Base-by-base conservation (phyloP, 164 flowering plant species). In the Buxus sempervirens region DNA sequence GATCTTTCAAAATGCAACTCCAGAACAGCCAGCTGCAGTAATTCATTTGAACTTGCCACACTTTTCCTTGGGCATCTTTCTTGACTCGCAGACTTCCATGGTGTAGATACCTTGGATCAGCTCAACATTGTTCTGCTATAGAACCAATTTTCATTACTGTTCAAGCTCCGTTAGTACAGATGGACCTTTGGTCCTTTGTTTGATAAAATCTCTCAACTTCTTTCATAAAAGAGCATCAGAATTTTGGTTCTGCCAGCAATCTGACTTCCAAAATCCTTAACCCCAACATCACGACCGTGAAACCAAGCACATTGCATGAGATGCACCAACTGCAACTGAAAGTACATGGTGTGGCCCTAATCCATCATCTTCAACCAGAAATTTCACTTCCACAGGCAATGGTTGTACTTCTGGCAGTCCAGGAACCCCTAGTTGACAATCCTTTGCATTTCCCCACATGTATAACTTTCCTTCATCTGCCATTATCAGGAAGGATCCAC, bases 401-500 rank as follows among this genome's bases (percentile, higher is more conserved):
- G 83, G 65, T 59, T 90, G 93, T 23, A 82, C 66, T 78, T 85
- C 94, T 0, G 91, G 92, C 58, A 93, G 80, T 63, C 98, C 98
- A 27, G 96, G 97, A 73, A 89, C 83, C 36, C 98, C 98, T 54
- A 93, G 76, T 67, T 90, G 98, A 59, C 76, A 83, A 84, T 90
- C 96, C 72, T 75, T 86, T 23, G 86, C 78, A 81, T 90, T 86
- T 58, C 98, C 98, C 98, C 97, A 93, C 96, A 93, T 90, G 81
- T 80, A 93, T 64, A 90, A 68, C 76, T 86, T 89, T 36, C 97
- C 93, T 19, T 80, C 62, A 70, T 88, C 98, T 90, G 88, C 66
- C 70, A 73, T 68, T 54, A 48, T 56, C 21, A 63, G 49, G 23
- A 70, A 41, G 20, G 51, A 22, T 32, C 38, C 38, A 8, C 20